phyloP scores from a whole-genome alignment of 2,329 filamentous ascomycete genomes.

The Cadophora sp. region DNA sequence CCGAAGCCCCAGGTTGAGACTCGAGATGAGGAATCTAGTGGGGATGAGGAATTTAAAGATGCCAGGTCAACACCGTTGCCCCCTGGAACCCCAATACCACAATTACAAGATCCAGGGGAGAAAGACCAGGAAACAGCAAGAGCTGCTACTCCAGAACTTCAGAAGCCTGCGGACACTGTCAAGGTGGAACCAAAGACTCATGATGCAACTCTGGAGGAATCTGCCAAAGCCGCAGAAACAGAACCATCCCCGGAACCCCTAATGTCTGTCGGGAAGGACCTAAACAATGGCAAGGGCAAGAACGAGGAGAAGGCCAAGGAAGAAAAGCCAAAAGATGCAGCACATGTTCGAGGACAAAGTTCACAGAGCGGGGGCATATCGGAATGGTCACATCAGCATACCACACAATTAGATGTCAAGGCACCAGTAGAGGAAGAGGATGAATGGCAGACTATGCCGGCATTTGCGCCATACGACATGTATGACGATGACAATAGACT shows the following conservation, averaged over 20 bases:
- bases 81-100: conserved; percentile 31
- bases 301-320: conserved; percentile 11
- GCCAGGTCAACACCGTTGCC: conserved; percentile 44
- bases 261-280: not conserved
- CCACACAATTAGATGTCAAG: conserved; percentile 59
- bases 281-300: conserved; percentile 11
- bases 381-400: conserved; percentile 90
- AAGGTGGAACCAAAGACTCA: conserved; percentile 4
- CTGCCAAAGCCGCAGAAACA: conserved; percentile 20
- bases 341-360: conserved; percentile 35
- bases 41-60: conserved; percentile 51
- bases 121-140: conserved; percentile 3
- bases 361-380: conserved; percentile 54
- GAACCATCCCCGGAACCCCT: conserved; percentile 13
- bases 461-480: conserved; percentile 90
- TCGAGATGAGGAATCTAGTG: conserved; percentile 44
- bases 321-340: conserved; percentile 19
- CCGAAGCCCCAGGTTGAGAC: conserved; percentile 31
- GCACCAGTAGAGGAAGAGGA: conserved; percentile 64
- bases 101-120: conserved; percentile 28
- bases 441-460: conserved; percentile 93
- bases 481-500: conserved; percentile 94
- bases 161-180: conserved; percentile 20
- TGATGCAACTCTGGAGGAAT: conserved; percentile 17
- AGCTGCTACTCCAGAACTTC: conserved; percentile 11